Evolutionary conservation across 495 filamentous ascomycete genomes (phyloP).

Genomic region (Evansstolkia leycettana): DNA sequence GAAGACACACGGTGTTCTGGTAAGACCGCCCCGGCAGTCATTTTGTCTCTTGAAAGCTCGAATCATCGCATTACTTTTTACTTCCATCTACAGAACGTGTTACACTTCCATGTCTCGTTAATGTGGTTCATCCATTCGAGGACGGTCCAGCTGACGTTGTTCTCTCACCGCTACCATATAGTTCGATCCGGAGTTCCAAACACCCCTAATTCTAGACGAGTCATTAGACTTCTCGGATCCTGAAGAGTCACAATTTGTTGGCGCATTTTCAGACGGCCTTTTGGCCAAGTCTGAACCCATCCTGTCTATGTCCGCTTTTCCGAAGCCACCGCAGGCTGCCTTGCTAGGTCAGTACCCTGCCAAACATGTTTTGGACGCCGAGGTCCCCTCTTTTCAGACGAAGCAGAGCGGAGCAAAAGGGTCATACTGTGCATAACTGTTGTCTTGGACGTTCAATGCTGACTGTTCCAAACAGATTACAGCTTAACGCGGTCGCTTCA

Average conservation of each 20-base stretch:
- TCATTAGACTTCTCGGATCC: constrained; percentile 39
- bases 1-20: constrained; percentile 38
- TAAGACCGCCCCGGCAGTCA: constrained; percentile 21
- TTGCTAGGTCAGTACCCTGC: constrained; percentile 26
- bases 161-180: constrained; percentile 5
- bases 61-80: not conserved
- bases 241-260: constrained; percentile 34
- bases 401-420: no score
- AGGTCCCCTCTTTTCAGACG: no score
- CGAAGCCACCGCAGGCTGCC: constrained; percentile 27
- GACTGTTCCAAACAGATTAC: constrained; percentile 22
- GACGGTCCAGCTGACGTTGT: not conserved
- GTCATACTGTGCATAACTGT: not conserved
- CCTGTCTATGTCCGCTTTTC: constrained; percentile 42
- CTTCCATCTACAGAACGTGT: not conserved
- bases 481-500: constrained; percentile 31
- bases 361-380: no score
- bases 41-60: not conserved
- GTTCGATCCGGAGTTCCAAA: constrained; percentile 38
- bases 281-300: constrained; percentile 41
- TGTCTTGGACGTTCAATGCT: constrained; percentile 1
- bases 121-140: not conserved
- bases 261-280: constrained; percentile 36
- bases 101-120: not conserved
- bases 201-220: constrained; percentile 41